phyloP scores from a whole-genome alignment of 2,329 filamentous ascomycete species.

The Xylariaceae sp. region DNA sequence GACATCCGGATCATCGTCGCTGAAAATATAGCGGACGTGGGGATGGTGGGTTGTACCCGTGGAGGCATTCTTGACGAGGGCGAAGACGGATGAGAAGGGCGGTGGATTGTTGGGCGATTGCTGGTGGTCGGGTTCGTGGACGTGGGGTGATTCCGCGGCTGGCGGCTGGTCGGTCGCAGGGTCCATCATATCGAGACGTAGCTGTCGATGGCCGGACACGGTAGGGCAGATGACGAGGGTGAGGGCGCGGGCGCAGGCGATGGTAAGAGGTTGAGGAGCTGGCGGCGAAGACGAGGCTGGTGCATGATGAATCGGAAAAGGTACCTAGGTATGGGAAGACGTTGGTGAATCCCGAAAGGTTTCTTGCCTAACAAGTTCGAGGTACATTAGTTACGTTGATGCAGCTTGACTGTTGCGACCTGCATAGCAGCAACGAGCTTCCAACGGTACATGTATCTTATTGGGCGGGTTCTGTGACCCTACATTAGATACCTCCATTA shows the following conservation, averaged over 20 bases:
- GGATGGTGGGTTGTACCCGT: slow-evolving; percentile 76
- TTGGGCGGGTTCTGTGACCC: slow-evolving; percentile 4
- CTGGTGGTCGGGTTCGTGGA: slow-evolving; percentile 9
- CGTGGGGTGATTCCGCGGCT: slow-evolving; percentile 4
- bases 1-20: slow-evolving; percentile 80
- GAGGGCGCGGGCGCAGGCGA: slow-evolving; percentile 1
- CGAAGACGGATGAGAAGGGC: slow-evolving; percentile 77
- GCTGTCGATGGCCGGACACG: no score
- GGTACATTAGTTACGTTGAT: not conserved
- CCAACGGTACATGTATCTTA: slow-evolving; percentile 8
- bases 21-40: slow-evolving; percentile 86
- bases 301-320: slow-evolving; percentile 18
- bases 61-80: slow-evolving; percentile 72
- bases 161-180: slow-evolving; percentile 13
- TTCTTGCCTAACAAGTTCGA: no score
- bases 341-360: no score
- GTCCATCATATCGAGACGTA: slow-evolving; percentile 25
- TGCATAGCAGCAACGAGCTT: slow-evolving; percentile 6
- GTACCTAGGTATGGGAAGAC: no score
- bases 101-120: slow-evolving; percentile 14
- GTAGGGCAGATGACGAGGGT: not conserved
- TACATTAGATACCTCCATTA: no score
- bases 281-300: slow-evolving; percentile 14
- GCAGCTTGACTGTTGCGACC: slow-evolving; percentile 9
- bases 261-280: slow-evolving; percentile 8